Conservation (phyloP, 148 eudicot species). For the Camellia granthamiana region DNA sequence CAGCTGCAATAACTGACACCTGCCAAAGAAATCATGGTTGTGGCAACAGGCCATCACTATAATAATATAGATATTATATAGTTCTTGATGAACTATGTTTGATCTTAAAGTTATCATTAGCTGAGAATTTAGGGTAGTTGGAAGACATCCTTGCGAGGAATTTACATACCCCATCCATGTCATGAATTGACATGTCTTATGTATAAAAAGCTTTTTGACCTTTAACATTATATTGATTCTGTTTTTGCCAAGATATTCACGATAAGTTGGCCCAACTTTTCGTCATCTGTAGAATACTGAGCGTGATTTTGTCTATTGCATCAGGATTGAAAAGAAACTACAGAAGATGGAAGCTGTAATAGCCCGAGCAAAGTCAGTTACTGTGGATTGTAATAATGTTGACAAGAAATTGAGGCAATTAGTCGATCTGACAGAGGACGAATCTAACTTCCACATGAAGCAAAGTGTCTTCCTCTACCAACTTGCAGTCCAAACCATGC, state of each 20-base stretch:
- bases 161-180: no score
- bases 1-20: no score
- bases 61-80: no score
- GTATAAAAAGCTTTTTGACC: no score
- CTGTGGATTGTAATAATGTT: constrained; percentile 77
- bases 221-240: no score
- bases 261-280: constrained; percentile 4
- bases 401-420: constrained; percentile 97
- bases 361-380: constrained; percentile 63
- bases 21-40: no score
- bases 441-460: constrained; percentile 88
- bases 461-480: constrained; percentile 96
- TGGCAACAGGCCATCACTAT: no score
- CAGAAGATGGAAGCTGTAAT: constrained; percentile 69
- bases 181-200: no score
- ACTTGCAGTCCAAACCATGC: constrained; percentile 92
- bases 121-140: background rate
- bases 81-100: no score
- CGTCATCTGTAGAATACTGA: constrained; percentile 1
- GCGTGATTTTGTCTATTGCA: constrained; percentile 15
- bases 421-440: constrained; percentile 93
- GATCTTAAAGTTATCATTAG: background rate
- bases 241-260: background rate
- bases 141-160: background rate
- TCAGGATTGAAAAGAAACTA: constrained; percentile 67